Evolutionary conservation across 805 yeast species (phyloP).

Genomic region (Kodamaea laetipori): DNA sequence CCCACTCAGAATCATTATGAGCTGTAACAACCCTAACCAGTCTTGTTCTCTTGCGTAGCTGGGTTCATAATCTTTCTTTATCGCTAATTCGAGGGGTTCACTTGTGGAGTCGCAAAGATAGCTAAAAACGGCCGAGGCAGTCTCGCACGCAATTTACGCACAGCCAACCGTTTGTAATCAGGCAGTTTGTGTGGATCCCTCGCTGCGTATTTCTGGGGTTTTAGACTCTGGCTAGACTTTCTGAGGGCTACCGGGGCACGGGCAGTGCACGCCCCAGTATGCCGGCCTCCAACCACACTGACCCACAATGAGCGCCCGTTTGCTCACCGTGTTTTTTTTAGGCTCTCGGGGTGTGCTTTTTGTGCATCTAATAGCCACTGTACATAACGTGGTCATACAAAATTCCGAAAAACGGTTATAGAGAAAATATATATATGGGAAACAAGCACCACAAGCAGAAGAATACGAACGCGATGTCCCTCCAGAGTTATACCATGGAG

Average conservation of each 20-base stretch:
- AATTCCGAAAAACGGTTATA: constrained; percentile 1
- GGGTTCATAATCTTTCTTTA: not conserved
- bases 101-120: constrained; percentile 3
- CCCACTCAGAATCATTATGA: too few species aligned
- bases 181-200: too few species aligned
- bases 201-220: too few species aligned
- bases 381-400: constrained; percentile 10
- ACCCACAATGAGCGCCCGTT: too few species aligned
- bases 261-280: too few species aligned
- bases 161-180: not conserved
- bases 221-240: too few species aligned
- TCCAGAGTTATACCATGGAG: constrained; percentile 7
- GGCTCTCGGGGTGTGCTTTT: too few species aligned
- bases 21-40: too few species aligned
- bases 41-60: too few species aligned
- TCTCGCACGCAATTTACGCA: constrained; percentile 1
- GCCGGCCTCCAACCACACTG: too few species aligned
- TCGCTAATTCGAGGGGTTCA: constrained; percentile 1
- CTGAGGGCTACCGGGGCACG: too few species aligned
- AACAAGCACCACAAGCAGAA: not conserved
- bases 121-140: constrained; percentile 2
- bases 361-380: not conserved
- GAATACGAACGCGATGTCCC: constrained; percentile 4
- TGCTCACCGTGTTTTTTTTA: too few species aligned
- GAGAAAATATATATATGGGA: not conserved